Base-by-base conservation (phyloP, 768 basidiomycete species). In the Tricholoma hemisulphureum region DNA sequence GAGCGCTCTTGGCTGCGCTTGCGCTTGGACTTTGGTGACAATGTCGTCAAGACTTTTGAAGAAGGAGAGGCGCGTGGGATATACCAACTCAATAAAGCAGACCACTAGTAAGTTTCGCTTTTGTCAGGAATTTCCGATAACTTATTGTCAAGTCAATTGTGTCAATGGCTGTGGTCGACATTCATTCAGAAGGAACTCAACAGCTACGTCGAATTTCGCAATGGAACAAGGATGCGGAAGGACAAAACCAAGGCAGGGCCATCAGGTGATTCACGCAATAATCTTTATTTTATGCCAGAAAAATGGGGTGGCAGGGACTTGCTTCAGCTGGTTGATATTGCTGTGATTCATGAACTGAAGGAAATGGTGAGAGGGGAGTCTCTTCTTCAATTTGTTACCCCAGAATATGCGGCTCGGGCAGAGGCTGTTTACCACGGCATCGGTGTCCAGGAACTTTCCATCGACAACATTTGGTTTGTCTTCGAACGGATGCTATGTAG, bases 361-460 rank as follows among this genome's bases (percentile, higher is more conserved):
- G 65, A 64, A 4, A 61, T 52, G 0, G 53, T 77, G 13, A 73
- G 73, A 23, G 74, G 72, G n/a, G 68, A 66, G 0, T 54, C 55
- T 4, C 29, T 79, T 0, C 24, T 77, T 13, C 28, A 52, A 10
- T 79, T 79, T 67, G 65, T 68, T 1, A 37, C 61, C 3, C 51
- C 59, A 4, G 74, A 71, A 23, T 77, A 67, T 66, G 14, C 35
- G 23, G 23, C 11, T 21, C 7, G 28, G 24, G 53, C 56, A 7
- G 13, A 56, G 39, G 57, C 53, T 46, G 53, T 21, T 5, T 55
- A 46, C 39, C 39, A 58, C 6, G 28, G 41, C 20, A 34, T 54
- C 11, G 2, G 50, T 20, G 49, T 54, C 11, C 20, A 35, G 14
- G 35, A 43, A 4, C 31, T 61, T 28, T 39, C 46, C 1, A 57